These are phyloP conservation scores for Cystofilobasidium bisporidii DNA, from an alignment of 768 basidiomycete species.

Conservation along the genomic window DNA sequence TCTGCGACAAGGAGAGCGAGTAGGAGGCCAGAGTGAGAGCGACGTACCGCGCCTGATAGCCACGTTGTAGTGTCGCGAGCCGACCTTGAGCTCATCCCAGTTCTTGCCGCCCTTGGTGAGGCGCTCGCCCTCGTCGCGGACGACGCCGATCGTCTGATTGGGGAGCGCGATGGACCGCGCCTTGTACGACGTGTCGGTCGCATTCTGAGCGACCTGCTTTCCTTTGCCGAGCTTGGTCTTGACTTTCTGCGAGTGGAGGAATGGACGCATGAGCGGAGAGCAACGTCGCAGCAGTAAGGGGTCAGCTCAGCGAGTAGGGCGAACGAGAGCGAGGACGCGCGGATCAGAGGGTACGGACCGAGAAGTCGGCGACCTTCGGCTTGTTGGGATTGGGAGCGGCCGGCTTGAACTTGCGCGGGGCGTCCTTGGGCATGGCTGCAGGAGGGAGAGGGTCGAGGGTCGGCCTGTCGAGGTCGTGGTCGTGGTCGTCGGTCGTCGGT, in stretches of 20 bases:
- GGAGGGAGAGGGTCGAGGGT: not conserved
- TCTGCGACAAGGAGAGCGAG: no score
- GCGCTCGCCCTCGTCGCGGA: slow-evolving; percentile 52
- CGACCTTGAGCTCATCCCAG: slow-evolving; percentile 63
- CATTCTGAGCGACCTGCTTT: slow-evolving; percentile 70
- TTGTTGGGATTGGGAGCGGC: not conserved
- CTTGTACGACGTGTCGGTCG: slow-evolving; percentile 91
- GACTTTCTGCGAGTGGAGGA: slow-evolving; percentile 59
- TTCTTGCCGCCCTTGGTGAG: slow-evolving; percentile 67
- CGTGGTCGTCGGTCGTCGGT: not conserved
- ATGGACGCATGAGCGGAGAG: not conserved
- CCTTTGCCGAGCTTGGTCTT: slow-evolving; percentile 95
- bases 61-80: slow-evolving; percentile 74
- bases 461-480: not conserved
- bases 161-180: slow-evolving; percentile 84
- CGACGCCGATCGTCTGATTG: slow-evolving; percentile 60
- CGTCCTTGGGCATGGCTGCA: slow-evolving; percentile 2
- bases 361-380: slow-evolving; percentile 4
- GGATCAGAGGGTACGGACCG: not conserved
- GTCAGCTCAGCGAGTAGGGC: no score
- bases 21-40: slow-evolving; percentile 7
- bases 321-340: no score
- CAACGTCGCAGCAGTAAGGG: not conserved
- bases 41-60: slow-evolving; percentile 60
- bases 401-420: slow-evolving; percentile 8